Base-by-base conservation (phyloP, 441 rosid genomes). In the Raphanus hybrid region DNA sequence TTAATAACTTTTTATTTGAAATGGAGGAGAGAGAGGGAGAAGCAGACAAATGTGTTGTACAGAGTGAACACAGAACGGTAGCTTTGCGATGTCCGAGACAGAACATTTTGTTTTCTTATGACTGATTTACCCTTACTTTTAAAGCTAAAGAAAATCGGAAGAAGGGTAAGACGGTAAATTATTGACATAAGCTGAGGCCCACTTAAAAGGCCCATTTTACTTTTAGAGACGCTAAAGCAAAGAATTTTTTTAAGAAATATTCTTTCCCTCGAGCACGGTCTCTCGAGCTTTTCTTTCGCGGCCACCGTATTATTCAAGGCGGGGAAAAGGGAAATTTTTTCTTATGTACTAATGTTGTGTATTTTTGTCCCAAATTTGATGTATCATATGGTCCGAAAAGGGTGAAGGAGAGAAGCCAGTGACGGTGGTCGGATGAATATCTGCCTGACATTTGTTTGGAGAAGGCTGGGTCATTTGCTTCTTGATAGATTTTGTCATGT, bases 11-110 rank as follows among this genome's bases (percentile, higher is more conserved):
- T 64, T 77, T 64, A 41, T 78, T 78, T 27, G 63, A 67, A 66
- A 67, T 32, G 52, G 73, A 68, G 63, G 35, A 0, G 63, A 73
- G 69, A 55, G 55, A 74, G 75, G 82, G 57, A 50, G 61, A 3
- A 57, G 29, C 11, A 57, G 61, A 80, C 79, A 80, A 70, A 48
- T 70, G 79, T 80, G 34, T 59, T 75, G 61, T 57, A 18, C 76
- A 75, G 76, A 80, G 76, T 65, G 79, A 75, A 75, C 73, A 75
- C 65, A 66, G 35, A 74, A 79, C 70, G 66, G 79, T 70, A 70
- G 73, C 76, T 75, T 70, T 70, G 69, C 68, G 60, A 75, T 65
- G 18, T 79, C 73, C 34, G 34, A 29, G 34, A 29, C 34, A 29
- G 34, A 23, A 29, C 34, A 29, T 29, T 29, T 29, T 29, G 34